A percentile compares a stretch with the other conserved stretches of the same genome.
Evolutionary conservation across 495 filamentous ascomycete species (phyloP).

Genomic region (Cenococcum geophilum): DNA sequence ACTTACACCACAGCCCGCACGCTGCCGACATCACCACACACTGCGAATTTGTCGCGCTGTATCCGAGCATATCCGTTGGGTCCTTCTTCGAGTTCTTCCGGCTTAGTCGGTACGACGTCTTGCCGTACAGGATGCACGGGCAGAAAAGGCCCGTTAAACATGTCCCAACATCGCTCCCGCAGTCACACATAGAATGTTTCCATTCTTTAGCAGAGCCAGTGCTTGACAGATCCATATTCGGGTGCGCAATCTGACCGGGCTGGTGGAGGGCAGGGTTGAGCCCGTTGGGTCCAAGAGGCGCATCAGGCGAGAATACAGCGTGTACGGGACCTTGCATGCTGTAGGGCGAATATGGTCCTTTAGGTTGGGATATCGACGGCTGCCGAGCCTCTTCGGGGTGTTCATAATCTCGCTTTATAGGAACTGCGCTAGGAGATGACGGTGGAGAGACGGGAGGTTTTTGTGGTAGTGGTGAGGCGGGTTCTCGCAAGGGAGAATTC

Average conservation of each 20-base stretch:
- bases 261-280: constrained; percentile 27
- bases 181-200: constrained; percentile 26
- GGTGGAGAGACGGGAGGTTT: constrained; percentile 25
- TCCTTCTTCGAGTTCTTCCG: constrained; percentile 26
- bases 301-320: constrained; percentile 29
- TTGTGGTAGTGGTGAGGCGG: constrained; percentile 7
- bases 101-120: constrained; percentile 28
- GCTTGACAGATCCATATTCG: constrained; percentile 30
- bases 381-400: not conserved
- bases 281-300: constrained; percentile 32
- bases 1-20: constrained; percentile 31
- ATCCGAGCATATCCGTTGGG: constrained; percentile 32
- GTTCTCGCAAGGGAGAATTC: constrained; percentile 8
- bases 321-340: not conserved
- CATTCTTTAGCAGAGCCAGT: constrained; percentile 18
- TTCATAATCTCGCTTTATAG: constrained; percentile 16
- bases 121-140: constrained; percentile 33
- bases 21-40: constrained; percentile 29
- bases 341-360: constrained; percentile 21
- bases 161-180: constrained; percentile 20
- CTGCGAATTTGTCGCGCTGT: constrained; percentile 21
- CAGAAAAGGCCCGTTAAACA: constrained; percentile 34
- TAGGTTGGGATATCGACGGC: constrained; percentile 4
- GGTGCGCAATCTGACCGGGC: constrained; percentile 37
- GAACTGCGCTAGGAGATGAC: constrained; percentile 10